Base-by-base conservation (phyloP, 257 asterid genomes). In the Coffea canephora region DNA sequence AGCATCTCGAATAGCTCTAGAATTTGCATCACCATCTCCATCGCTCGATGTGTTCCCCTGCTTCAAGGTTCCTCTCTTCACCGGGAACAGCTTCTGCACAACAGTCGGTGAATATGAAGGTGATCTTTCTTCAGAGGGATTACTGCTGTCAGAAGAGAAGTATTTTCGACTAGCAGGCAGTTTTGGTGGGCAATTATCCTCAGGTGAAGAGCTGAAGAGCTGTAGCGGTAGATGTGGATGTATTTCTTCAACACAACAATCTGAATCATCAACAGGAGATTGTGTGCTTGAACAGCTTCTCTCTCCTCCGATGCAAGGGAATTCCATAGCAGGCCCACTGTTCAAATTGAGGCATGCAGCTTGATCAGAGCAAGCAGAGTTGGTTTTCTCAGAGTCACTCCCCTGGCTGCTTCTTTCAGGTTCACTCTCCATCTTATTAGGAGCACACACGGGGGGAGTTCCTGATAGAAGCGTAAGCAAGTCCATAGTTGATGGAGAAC, bases 401-500 rank as follows among this genome's bases (percentile, higher is more conserved):
- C 87, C 89, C 65, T 84, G 89, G 34, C 89, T 80, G 84, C 91
- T 90, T 75, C 90, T 88, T 52, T 85, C 94, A 77, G 91, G 86
- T 74, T 88, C 92, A 79, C 71, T 75, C 77, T 83, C 91, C 16
- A 74, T 41, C 69, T 80, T 86, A 70, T 85, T 89, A 15, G 90
- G 78, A 67, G 86, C 65, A 36, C 78, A 81, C 46, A 80, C 48
- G 14, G 85, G 79, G 5, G 87, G 84, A 81, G 87, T 78, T 55
- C 91, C 87, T 64, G 97, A 89, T 68, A 94, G 92, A 84, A 78
- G 89, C 39, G 90, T 93, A 57, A 94, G 94, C 83, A 94, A 88
- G 88, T 92, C 87, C 94, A 31, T 89, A 69, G 98, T 92, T 62
- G 97, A 89, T 45, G 89, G 91, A 31, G 88, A 57, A 74, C 86